These are phyloP conservation scores for Emmonsiellopsis sp. DNA, from an alignment of 2,329 filamentous ascomycete species.

Conservation along the genomic window DNA sequence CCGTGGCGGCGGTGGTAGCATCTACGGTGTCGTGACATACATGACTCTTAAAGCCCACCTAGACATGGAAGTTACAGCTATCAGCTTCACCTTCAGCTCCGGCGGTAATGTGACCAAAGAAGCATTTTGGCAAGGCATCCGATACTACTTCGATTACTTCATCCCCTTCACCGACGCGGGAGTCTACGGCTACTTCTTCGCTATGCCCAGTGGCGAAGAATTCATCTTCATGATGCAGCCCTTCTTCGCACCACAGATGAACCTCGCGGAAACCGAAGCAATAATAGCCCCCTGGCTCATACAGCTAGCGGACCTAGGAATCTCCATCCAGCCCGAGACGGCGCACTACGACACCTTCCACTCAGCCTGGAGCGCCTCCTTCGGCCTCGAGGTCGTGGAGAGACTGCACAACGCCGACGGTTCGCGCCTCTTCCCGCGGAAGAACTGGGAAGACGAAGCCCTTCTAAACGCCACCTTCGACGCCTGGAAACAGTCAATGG, in stretches of 20 bases:
- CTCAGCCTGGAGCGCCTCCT: conserved; percentile 30
- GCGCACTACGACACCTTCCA: conserved; percentile 28
- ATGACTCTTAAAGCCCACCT: conserved; percentile 45
- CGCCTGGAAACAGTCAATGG: neutral
- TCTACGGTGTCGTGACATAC: conserved; percentile 47
- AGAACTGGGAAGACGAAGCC: conserved; percentile 27
- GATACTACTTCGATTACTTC: conserved; percentile 19
- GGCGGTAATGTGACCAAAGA: conserved; percentile 14
- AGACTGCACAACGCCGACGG: conserved; percentile 30
- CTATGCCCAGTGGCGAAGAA: conserved; percentile 12
- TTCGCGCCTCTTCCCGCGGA: conserved; percentile 38
- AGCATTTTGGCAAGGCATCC: conserved; percentile 21
- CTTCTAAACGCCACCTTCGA: conserved; percentile 29
- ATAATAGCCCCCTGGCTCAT: conserved; percentile 20
- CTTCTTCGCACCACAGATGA: conserved; percentile 28
- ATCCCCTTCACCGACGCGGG: conserved; percentile 19
- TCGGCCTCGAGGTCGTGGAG: conserved; percentile 29
- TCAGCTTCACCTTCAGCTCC: conserved; percentile 28
- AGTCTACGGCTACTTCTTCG: conserved; percentile 24
- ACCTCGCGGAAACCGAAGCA: conserved; percentile 22
- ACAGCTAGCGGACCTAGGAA: conserved; percentile 27
- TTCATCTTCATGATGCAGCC: conserved; percentile 21
- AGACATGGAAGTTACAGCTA: conserved; percentile 26
- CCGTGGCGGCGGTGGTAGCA: conserved; percentile 47
- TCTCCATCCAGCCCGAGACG: conserved; percentile 30